Conservation (phyloP, 345 rosid species). For the Linum usitatissimum region DNA sequence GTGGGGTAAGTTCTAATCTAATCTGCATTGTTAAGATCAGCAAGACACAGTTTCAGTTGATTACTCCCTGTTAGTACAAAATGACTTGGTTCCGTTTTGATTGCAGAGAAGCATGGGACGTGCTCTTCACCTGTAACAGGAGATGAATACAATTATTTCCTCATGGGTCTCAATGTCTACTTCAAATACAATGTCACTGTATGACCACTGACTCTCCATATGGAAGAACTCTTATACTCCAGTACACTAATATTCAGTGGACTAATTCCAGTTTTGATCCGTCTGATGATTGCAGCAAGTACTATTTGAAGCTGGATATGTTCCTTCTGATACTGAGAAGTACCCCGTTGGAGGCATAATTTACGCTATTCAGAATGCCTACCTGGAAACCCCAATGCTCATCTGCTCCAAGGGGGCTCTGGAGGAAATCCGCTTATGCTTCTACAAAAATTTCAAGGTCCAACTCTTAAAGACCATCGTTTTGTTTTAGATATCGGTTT, state of each 20-base stretch:
- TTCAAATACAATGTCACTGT: slow-evolving; percentile 81
- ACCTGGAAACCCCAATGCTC: slow-evolving; percentile 57
- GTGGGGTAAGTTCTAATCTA: slow-evolving; percentile 99
- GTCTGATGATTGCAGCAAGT: slow-evolving; percentile 43
- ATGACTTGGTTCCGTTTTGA: no score
- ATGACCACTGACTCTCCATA: slow-evolving; percentile 13
- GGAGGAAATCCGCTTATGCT: slow-evolving; percentile 70
- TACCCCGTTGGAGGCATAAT: slow-evolving; percentile 87
- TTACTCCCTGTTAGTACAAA: no score
- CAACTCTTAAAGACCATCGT: slow-evolving; percentile 8
- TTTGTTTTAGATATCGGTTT: not conserved
- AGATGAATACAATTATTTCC: slow-evolving; percentile 75
- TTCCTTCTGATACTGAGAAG: slow-evolving; percentile 75
- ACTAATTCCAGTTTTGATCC: slow-evolving; percentile 6
- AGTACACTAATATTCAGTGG: slow-evolving; percentile 1
- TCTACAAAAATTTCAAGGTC: slow-evolving; percentile 82
- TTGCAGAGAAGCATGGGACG: slow-evolving; percentile 98
- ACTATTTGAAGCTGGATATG: slow-evolving; percentile 73
- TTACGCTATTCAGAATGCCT: slow-evolving; percentile 80
- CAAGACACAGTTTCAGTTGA: no score
- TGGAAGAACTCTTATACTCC: not conserved
- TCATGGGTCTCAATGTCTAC: slow-evolving; percentile 59
- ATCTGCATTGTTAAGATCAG: no score
- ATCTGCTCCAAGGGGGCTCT: slow-evolving; percentile 58
- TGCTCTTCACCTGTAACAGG: slow-evolving; percentile 65